phyloP scores from a whole-genome alignment of 441 rosid species.

The Euphorbia schlechtendalii region DNA sequence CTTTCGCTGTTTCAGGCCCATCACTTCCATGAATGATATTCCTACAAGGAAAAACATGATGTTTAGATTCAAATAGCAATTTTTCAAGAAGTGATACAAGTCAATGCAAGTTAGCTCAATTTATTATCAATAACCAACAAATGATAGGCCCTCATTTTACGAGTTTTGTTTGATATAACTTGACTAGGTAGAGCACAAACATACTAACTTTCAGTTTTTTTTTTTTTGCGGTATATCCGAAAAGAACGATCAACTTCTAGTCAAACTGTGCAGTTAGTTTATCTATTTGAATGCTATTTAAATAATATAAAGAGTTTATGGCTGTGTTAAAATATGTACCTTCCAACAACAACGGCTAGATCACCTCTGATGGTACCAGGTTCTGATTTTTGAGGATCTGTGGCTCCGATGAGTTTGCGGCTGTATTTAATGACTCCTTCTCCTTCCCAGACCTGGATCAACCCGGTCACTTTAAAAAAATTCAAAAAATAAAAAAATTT shows the following conservation, averaged over 20 bases:
- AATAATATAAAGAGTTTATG: no score
- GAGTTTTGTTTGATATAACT: no score
- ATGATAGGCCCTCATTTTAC: no score
- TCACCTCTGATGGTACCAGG: slow-evolving; percentile 98
- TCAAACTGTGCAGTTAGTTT: no score
- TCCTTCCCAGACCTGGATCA: slow-evolving; percentile 91
- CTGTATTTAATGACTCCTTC: slow-evolving; percentile 91
- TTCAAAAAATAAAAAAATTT: background rate
- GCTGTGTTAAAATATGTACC: slow-evolving; percentile 31
- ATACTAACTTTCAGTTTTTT: no score
- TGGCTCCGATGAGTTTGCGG: slow-evolving; percentile 90
- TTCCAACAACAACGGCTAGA: slow-evolving; percentile 88
- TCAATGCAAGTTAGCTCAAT: no score
- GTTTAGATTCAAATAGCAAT: background rate
- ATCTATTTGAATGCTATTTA: no score
- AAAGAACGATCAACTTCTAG: no score
- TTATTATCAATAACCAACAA: no score
- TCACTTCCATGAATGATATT: slow-evolving; percentile 98
- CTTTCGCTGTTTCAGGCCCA: slow-evolving; percentile 91
- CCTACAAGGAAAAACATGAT: slow-evolving; percentile 28
- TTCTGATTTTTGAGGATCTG: slow-evolving; percentile 96
- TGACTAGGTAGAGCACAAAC: no score
- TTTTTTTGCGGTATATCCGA: no score
- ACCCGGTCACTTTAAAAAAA: slow-evolving; percentile 12
- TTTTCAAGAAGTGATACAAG: background rate